These are phyloP conservation scores for Hymenoscyphus scutula DNA, from an alignment of 2,329 filamentous ascomycete genomes.

Conservation along the genomic window DNA sequence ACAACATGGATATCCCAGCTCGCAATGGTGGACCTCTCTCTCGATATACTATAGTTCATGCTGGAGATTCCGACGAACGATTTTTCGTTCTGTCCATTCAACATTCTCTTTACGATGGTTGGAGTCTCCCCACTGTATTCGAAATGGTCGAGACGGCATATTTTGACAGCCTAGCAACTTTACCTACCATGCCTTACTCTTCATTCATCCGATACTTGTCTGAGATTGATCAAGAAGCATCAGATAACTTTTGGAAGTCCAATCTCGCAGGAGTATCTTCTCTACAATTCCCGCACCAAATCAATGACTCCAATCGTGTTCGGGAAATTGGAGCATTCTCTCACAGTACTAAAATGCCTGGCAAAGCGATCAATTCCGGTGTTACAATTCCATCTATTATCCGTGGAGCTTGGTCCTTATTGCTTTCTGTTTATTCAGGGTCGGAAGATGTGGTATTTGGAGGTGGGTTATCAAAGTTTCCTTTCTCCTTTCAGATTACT, in stretches of 20 bases:
- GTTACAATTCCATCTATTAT: slow-evolving; percentile 15
- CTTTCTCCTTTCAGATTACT: too few relatives aligned
- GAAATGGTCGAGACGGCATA: slow-evolving; percentile 12
- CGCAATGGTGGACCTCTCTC: slow-evolving; percentile 17
- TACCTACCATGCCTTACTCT: slow-evolving; percentile 3
- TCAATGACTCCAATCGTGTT: slow-evolving; percentile 44
- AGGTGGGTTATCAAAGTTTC: neutral
- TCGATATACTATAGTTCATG: slow-evolving; percentile 19
- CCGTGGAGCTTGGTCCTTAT: slow-evolving; percentile 41
- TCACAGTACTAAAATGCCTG: slow-evolving; percentile 4
- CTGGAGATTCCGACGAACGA: slow-evolving; percentile 20
- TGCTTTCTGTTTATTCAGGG: slow-evolving; percentile 40
- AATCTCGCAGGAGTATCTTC: slow-evolving; percentile 11
- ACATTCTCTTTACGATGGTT: slow-evolving; percentile 52
- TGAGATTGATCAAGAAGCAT: slow-evolving; percentile 30
- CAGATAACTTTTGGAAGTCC: slow-evolving; percentile 16
- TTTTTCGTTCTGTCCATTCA: slow-evolving; percentile 50
- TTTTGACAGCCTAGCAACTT: slow-evolving; percentile 31
- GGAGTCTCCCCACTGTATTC: slow-evolving; percentile 37
- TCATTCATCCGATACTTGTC: slow-evolving; percentile 46
- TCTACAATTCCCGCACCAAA: slow-evolving; percentile 35
- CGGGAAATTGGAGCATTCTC: neutral
- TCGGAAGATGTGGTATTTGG: slow-evolving; percentile 42
- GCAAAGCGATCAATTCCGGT: neutral
- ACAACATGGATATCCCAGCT: neutral